These are phyloP conservation scores for Magnusiomyces suaveolens DNA, from an alignment of 1,139 yeast genomes.

Conservation along the genomic window DNA sequence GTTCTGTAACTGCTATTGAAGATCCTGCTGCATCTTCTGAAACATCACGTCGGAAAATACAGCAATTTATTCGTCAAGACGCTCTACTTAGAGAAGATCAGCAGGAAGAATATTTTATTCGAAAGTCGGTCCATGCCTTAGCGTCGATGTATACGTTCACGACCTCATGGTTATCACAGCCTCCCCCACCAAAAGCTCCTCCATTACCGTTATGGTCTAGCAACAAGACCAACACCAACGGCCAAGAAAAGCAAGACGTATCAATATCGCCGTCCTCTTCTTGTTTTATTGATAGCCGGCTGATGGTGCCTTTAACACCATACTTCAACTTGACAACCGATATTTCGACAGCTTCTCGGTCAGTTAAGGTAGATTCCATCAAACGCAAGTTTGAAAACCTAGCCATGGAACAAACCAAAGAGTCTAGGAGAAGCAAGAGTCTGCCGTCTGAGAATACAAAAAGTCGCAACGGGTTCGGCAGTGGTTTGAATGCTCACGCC, in stretches of 20 bases:
- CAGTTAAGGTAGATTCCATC: not conserved
- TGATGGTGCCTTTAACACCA: not conserved
- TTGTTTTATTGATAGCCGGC: not conserved
- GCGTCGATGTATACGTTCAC: conserved; percentile 2
- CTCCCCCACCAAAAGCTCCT: conserved; percentile 5
- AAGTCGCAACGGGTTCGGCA: too few species aligned
- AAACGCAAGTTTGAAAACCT: conserved; percentile 1
- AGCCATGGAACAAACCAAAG: not conserved
- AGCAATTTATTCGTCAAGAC: not conserved
- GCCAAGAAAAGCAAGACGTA: not conserved
- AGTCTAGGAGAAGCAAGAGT: not conserved
- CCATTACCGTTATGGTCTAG: not conserved
- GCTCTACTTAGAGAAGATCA: not conserved
- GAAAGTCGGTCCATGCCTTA: conserved; percentile 2
- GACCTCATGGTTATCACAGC: not conserved
- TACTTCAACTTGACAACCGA: not conserved
- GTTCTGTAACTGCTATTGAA: not conserved
- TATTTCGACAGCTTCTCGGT: not conserved
- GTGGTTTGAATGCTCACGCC: too few species aligned
- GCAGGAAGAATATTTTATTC: conserved; percentile 3
- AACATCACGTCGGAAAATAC: not conserved
- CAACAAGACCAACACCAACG: not conserved
- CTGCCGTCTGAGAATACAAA: too few species aligned
- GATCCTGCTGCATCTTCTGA: not conserved
- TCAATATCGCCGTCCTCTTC: not conserved